Base-by-base conservation (phyloP, 805 yeast genomes). In the Saturnispora hagleri region DNA sequence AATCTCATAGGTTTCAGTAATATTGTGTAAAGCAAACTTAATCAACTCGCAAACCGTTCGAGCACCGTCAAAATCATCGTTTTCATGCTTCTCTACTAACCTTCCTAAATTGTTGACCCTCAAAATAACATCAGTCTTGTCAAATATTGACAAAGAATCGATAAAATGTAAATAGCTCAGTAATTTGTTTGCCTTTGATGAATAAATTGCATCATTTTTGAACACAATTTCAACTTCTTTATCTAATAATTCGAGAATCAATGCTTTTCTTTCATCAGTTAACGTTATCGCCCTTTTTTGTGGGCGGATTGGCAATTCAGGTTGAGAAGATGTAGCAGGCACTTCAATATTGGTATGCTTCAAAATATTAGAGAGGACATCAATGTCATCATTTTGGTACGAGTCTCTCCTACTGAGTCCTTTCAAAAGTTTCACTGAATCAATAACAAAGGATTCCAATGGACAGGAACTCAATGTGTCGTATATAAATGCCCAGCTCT, bases 361-460 rank as follows among this genome's bases (percentile, higher is more conserved):
- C 1, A 51, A 43, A 27, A 20, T 44, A 8, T 43, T 46, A 2
- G 47, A 34, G 15, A 51, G 38, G n/a, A 48, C 47, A 43, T 53
- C 53, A 49, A 24, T 18, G 20, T 38, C 38, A 54, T 47, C 43
- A 20, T 12, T 5, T 36, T 43, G 28, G 57, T 55, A 60, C 49
- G 42, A 59, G 17, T 48, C 47, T 9, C 28, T 38, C 5, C 5
- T 13, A 57, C 81, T 64, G 55, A 89, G 71, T 58, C 83, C 88
- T 63, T 84, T 88, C 60, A 89, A 73, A 24, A 88, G 80, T 4
- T 83, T 79, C 17, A 88, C 75, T 36, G 81, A 67, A 3, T 80
- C 80, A 24, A 83, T 73, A 58, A 81, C 95, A 22, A 79, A 77
- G 40, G 76, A 75, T 40, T 74, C 80, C 60, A 74, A 79, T 2